These are phyloP conservation scores for Vanilla planifolia DNA, from an alignment of 106 monocot species.

Conservation along the genomic window DNA sequence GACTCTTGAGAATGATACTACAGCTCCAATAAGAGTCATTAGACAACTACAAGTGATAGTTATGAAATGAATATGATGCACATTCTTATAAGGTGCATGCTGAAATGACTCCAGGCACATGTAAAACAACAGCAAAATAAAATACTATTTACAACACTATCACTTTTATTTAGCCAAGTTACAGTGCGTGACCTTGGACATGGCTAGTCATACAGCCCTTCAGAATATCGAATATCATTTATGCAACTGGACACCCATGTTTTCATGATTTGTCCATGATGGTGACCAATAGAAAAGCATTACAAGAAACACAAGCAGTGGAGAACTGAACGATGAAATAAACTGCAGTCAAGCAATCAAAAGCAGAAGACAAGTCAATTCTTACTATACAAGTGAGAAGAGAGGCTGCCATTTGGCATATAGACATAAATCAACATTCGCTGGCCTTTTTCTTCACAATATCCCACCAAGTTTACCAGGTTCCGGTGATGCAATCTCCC, in stretches of 20 bases:
- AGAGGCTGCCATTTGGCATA: conserved; percentile 63
- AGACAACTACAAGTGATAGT: too few relatives aligned
- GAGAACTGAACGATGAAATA: neutral
- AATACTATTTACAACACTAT: too few relatives aligned
- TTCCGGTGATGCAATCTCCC: conserved; percentile 74
- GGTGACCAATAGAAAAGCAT: neutral
- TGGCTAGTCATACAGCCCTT: neutral
- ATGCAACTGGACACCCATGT: neutral
- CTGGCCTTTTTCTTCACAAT: conserved; percentile 55
- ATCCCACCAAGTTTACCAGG: conserved; percentile 73
- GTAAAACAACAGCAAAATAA: too few relatives aligned
- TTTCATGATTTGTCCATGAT: neutral
- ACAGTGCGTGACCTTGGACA: too few relatives aligned
- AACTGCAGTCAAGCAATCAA: neutral
- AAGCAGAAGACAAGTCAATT: neutral
- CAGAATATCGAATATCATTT: neutral
- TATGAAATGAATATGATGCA: too few relatives aligned
- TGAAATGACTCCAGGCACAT: too few relatives aligned
- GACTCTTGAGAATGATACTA: too few relatives aligned
- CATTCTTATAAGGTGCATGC: too few relatives aligned
- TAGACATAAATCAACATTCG: conserved; percentile 66
- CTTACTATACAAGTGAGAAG: conserved; percentile 64
- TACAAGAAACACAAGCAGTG: neutral
- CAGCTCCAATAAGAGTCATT: too few relatives aligned
- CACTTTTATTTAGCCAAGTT: too few relatives aligned